Base-by-base conservation (phyloP, 2,329 filamentous ascomycete genomes). In the Cadophora sp. region DNA sequence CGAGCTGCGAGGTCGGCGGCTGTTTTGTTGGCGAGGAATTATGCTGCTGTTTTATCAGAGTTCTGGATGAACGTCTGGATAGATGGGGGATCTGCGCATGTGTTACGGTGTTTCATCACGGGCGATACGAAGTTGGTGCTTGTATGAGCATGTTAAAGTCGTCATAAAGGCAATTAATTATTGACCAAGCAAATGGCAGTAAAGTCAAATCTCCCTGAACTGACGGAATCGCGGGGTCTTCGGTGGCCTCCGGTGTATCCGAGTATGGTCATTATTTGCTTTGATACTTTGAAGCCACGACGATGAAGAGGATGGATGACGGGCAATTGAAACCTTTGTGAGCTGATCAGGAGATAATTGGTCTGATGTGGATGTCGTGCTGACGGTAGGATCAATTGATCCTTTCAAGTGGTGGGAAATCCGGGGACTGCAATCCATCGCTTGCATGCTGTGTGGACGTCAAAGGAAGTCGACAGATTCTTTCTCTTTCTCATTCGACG, bases 341-440 rank as follows among this genome's bases (percentile, higher is more conserved):
- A 62, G 61, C 58, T 68, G 69, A 69, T 64, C 29, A 51, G 58
- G 62, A 60, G 62, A 67, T 63, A 62, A 50, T 61, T 69, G 67
- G 63, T 40, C 59, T 60, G 53, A 69, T 56, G 43, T n/a, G 40
- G 40, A 43, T 43, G 14, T 59, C 24, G 51, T 55, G 64, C 50
- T 63, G 24, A 53, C 48, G 27, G 11, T 22, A 53, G 29, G 43
- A 58, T 27, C 51, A 60, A 37, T 55, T 27, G 9, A 43, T 16
- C 3, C 37, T 24, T 46, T 26, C 22, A 29, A 29, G 37, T 34
- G 19, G 26, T n/a, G 59, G 59, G 40, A 59, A 59, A 26, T 26
- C n/a, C 56, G 40, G 40, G 26, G 59, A 62, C 48, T 12, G 40
- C 12, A 31, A 16, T 48, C 34, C 14, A 8, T 37, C 34, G 43